Evolutionary conservation across 345 rosid genomes (phyloP).

Genomic region (Eucalyptus fibrosa): DNA sequence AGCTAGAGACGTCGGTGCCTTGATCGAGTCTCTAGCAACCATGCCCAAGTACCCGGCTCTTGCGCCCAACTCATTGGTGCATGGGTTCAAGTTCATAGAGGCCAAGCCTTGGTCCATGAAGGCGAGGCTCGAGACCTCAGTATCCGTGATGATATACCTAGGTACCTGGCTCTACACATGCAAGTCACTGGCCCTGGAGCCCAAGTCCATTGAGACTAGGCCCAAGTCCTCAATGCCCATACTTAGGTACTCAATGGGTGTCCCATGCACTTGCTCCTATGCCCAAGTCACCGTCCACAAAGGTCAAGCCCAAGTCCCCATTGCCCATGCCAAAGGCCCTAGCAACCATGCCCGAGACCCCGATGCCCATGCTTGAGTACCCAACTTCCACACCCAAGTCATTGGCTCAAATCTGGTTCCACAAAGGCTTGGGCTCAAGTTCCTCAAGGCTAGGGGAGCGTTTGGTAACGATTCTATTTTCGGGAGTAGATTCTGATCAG

Average conservation of each 20-base stretch:
- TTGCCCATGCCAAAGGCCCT: neutral
- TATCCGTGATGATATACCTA: neutral
- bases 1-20: too few relatives aligned
- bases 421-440: neutral
- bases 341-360: neutral
- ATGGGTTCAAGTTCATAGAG: neutral
- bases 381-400: neutral
- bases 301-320: neutral
- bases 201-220: neutral
- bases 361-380: neutral
- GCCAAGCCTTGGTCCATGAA: neutral
- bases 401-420: neutral
- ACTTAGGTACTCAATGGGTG: neutral
- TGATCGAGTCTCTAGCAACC: neutral
- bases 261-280: neutral
- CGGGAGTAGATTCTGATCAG: too few relatives aligned
- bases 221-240: neutral
- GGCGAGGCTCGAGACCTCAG: fast-evolving
- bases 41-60: fast-evolving
- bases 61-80: neutral
- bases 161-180: too few relatives aligned
- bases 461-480: too few relatives aligned
- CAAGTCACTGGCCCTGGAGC: fast-evolving
- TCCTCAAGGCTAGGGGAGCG: neutral
- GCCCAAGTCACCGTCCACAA: neutral